These are phyloP conservation scores for Kluyveromyces nonfermentans DNA, from an alignment of 805 yeast species.

Conservation along the genomic window DNA sequence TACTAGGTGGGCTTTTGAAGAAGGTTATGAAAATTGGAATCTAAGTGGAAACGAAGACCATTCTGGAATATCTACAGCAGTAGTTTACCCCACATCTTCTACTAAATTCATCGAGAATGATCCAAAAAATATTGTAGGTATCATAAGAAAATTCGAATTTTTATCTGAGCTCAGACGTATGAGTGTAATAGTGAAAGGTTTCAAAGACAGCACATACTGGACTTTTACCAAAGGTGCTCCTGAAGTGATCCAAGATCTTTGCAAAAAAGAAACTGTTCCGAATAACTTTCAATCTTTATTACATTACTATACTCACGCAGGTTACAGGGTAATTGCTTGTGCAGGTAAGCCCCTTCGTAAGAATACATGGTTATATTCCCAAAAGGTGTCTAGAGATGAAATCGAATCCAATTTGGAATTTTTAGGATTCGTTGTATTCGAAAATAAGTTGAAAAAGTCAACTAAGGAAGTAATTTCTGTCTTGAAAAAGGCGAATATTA, in stretches of 20 bases:
- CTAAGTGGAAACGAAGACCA: constrained; percentile 34
- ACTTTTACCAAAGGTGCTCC: constrained; percentile 94
- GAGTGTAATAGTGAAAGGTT: constrained; percentile 65
- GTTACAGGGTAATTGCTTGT: constrained; percentile 92
- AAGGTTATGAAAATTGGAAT: constrained; percentile 42
- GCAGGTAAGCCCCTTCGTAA: constrained; percentile 51
- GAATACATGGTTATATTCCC: constrained; percentile 41
- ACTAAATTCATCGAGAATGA: constrained; percentile 28
- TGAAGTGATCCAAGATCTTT: constrained; percentile 75
- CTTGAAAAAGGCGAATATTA: constrained; percentile 56
- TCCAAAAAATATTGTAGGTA: constrained; percentile 34
- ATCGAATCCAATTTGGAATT: constrained; percentile 65
- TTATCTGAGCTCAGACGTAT: constrained; percentile 77
- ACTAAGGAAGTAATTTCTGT: constrained; percentile 53
- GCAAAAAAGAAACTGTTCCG: constrained; percentile 66
- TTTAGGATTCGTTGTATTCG: constrained; percentile 85
- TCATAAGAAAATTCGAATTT: constrained; percentile 64
- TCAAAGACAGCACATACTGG: constrained; percentile 32
- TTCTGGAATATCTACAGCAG: constrained; percentile 37
- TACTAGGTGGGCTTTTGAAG: constrained; percentile 67
- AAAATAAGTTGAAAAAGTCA: constrained; percentile 72
- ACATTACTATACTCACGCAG: constrained; percentile 83
- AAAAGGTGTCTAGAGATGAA: constrained; percentile 46
- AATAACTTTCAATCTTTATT: constrained; percentile 60
- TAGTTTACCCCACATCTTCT: constrained; percentile 35